phyloP scores from a whole-genome alignment of 2,329 filamentous ascomycete genomes.

The Triangularia verruculosa region DNA sequence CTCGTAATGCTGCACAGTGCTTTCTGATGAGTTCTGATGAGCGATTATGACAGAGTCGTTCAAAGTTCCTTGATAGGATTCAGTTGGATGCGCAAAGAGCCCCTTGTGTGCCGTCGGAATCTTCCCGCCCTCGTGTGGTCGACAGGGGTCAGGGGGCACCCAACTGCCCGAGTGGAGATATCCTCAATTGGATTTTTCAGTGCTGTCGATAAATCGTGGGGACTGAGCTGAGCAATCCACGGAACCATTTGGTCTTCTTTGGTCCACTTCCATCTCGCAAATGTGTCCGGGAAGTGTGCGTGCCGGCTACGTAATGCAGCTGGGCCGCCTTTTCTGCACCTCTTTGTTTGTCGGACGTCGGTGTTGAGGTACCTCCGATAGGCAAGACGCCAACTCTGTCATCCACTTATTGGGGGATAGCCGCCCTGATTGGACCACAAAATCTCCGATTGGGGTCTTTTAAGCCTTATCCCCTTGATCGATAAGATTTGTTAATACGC shows the following conservation, averaged over 20 bases:
- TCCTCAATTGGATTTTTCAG: not conserved
- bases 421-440: not conserved
- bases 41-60: not conserved
- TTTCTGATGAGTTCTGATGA: too few species aligned
- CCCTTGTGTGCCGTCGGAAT: not conserved
- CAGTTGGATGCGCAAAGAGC: not conserved
- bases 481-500: conserved; percentile 2
- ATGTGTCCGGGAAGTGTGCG: not conserved
- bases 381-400: not conserved
- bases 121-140: not conserved
- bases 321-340: not conserved
- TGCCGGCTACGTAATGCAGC: conserved; percentile 1
- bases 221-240: too few species aligned
- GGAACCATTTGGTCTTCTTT: not conserved
- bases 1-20: not conserved
- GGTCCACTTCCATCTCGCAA: not conserved
- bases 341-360: conserved; percentile 5
- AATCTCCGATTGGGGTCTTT: not conserved
- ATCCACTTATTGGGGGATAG: not conserved
- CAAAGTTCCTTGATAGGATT: not conserved
- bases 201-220: not conserved
- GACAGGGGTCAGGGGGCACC: not conserved
- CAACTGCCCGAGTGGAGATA: not conserved
- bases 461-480: not conserved
- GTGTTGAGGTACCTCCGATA: conserved; percentile 1